Conservation (phyloP, 2,329 filamentous ascomycete species). For the Golovinomyces cichoracearum region DNA sequence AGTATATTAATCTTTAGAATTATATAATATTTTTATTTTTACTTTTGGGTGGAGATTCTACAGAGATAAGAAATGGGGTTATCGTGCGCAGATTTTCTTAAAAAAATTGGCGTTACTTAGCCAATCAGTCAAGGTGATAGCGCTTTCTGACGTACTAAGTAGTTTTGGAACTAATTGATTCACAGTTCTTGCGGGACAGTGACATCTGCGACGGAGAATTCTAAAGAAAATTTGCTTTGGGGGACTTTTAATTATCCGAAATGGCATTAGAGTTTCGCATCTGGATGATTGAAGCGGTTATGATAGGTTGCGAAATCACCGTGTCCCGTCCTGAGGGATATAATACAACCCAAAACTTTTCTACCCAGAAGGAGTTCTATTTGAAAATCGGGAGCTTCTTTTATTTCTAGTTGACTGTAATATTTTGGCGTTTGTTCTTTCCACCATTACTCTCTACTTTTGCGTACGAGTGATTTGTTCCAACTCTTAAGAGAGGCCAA, state of each 20-base stretch:
- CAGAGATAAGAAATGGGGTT: no score
- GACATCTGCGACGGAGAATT: not conserved
- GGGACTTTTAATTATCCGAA: not conserved
- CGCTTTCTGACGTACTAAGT: not conserved
- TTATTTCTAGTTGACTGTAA: not conserved
- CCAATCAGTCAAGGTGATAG: not conserved
- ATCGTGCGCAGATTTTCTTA: not conserved
- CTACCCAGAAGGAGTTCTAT: not conserved
- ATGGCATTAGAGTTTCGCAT: not conserved
- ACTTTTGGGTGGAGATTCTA: no score
- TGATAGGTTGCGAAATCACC: not conserved
- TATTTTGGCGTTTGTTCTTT: not conserved
- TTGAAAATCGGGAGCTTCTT: not conserved
- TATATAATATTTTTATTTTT: no score
- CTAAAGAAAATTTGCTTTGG: not conserved
- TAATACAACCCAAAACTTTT: not conserved
- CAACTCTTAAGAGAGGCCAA: no score
- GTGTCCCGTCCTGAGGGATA: not conserved
- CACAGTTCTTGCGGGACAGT: not conserved
- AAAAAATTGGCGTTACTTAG: not conserved
- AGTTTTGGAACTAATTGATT: not conserved
- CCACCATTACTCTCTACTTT: not conserved
- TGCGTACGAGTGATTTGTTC: no score
- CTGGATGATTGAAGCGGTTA: not conserved
- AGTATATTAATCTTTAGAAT: no score